Base-by-base conservation (phyloP, 768 basidiomycete species). In the Amanita brunnescens region DNA sequence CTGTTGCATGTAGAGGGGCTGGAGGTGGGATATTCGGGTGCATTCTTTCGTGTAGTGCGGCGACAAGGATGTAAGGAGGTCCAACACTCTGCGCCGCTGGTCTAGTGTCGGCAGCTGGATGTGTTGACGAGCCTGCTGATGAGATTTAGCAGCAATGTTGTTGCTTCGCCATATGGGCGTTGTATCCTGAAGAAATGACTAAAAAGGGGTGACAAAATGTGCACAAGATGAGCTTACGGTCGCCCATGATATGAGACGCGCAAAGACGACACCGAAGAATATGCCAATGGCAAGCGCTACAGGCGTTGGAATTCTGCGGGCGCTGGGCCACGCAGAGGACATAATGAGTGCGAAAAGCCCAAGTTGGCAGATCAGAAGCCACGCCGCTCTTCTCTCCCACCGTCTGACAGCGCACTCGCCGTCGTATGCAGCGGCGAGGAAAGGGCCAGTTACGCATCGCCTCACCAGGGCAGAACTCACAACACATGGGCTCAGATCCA, bases 1-100 rank as follows among this genome's bases (percentile, higher is more conserved):
- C 64, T 99, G 96, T 40, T 87, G 78, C 51, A 74, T 73, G 66
- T 98, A 99, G 30, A 90, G 73, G 6, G 85, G 80, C 64, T 97
- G 95, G 4, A 90, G 75, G 59, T 78, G 75, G 21, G 49, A 34
- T 9, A 24, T 12, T 47, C 89, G 80, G 6, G 89, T 91, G 69
- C 94, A 98, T 68, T 94, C 86, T 52, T 84, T 85, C 16, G 96
- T 98, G 65, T 98, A 86, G 62, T 96, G 91, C 0, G 92, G 83
- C 0, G 91, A 83, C 42, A 99, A 79, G 3, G 86, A 85, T 24
- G 87, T 87, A 51, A 99, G 76, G 47, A 97, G 78, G 51, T 91
- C 83, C 32, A 98, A 78, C 10, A 98, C 82, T 20, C 93, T 85
- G 23, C 75, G 74, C 12, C 96, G 85, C 66, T 98, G 92, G 40